Evolutionary conservation across 2,329 filamentous ascomycete genomes (phyloP).

Genomic region (Hymenoscyphus albidus): DNA sequence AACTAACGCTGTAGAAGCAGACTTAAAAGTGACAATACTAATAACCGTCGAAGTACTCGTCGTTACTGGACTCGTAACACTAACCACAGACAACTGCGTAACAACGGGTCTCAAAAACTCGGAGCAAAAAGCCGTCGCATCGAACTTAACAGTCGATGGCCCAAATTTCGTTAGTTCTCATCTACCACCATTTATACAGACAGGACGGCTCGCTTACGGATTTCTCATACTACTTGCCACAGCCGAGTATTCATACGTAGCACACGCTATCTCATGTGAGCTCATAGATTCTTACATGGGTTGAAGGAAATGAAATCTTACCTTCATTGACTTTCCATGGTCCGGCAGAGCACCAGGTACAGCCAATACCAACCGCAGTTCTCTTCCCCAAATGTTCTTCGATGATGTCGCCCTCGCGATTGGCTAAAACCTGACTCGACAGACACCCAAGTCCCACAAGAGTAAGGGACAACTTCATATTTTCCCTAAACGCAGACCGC

Average conservation of each 20-base stretch:
- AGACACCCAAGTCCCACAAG: constrained; percentile 8
- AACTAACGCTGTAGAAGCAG: constrained; percentile 6
- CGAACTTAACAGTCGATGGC: constrained; percentile 10
- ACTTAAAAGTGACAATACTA: constrained; percentile 9
- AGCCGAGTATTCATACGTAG: constrained; percentile 15
- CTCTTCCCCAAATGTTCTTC: constrained; percentile 8
- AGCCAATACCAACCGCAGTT: constrained; percentile 12
- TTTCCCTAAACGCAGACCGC: background rate
- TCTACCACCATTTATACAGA: background rate
- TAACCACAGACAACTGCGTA: constrained; percentile 12
- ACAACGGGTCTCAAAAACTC: constrained; percentile 15
- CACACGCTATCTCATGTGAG: constrained; percentile 14
- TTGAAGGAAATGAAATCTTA: background rate
- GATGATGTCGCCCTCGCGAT: background rate
- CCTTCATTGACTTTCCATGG: constrained; percentile 14
- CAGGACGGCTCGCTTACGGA: constrained; percentile 8
- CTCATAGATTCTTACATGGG: background rate
- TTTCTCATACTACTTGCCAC: constrained; percentile 20
- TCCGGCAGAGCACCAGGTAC: constrained; percentile 11
- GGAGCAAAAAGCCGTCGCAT: constrained; percentile 18
- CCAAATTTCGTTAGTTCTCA: background rate
- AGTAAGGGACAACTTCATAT: background rate
- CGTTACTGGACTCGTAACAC: constrained; percentile 11
- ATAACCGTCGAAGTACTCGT: constrained; percentile 11
- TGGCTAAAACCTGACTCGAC: background rate